phyloP scores from a whole-genome alignment of 2,329 filamentous ascomycete species.

The Curvularia spicifera region DNA sequence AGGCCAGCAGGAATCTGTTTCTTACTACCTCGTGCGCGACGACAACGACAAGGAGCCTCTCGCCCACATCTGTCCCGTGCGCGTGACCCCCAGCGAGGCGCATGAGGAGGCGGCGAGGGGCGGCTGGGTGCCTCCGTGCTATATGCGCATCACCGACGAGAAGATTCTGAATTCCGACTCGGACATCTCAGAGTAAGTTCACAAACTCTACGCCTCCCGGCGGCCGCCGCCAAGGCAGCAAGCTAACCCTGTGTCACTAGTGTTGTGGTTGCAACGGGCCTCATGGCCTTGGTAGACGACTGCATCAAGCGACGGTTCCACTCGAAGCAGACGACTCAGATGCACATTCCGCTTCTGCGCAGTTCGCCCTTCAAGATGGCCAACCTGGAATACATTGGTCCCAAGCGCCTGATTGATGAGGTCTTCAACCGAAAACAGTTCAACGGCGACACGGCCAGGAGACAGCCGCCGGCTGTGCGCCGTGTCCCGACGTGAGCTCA shows the following conservation, averaged over 20 bases:
- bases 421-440: slow-evolving; percentile 62
- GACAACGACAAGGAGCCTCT: slow-evolving; percentile 67
- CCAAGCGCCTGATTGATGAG: slow-evolving; percentile 67
- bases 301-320: slow-evolving; percentile 83
- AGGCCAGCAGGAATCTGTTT: slow-evolving; percentile 66
- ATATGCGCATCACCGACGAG: slow-evolving; percentile 85
- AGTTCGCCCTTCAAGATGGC: slow-evolving; percentile 58
- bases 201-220: background rate
- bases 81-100: slow-evolving; percentile 72
- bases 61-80: slow-evolving; percentile 85
- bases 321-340: slow-evolving; percentile 58
- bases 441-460: slow-evolving; percentile 29
- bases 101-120: slow-evolving; percentile 76
- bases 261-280: slow-evolving; percentile 86
- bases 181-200: slow-evolving; percentile 84
- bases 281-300: slow-evolving; percentile 88
- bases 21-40: slow-evolving; percentile 79
- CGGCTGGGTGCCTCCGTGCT: slow-evolving; percentile 88
- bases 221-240: slow-evolving; percentile 8
- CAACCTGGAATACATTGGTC: slow-evolving; percentile 67
- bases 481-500: slow-evolving; percentile 26
- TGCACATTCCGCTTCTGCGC: slow-evolving; percentile 60
- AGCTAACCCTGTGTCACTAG: slow-evolving; percentile 55
- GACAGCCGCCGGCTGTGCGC: slow-evolving; percentile 37
- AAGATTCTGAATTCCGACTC: slow-evolving; percentile 71